phyloP scores from a whole-genome alignment of 2,329 filamentous ascomycete genomes.

The Colletotrichum sp. region DNA sequence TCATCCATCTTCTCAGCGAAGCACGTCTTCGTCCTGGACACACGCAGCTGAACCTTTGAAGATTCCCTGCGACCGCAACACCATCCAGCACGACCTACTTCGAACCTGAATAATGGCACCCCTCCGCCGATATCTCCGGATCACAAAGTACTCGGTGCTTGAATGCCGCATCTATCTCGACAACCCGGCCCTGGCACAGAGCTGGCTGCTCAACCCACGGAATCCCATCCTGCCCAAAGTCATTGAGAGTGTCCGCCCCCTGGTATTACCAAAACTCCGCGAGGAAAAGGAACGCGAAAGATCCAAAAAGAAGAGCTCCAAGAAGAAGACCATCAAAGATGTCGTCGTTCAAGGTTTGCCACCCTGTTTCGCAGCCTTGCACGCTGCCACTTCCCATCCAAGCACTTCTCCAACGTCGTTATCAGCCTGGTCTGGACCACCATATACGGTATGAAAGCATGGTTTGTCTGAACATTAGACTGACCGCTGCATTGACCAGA shows the following conservation, averaged over 20 bases:
- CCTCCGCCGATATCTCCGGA: slow-evolving; percentile 86
- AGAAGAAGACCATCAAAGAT: slow-evolving; percentile 86
- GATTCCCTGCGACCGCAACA: neutral
- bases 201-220: slow-evolving; percentile 82
- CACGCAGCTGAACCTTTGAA: neutral
- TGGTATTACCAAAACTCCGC: slow-evolving; percentile 87
- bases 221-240: slow-evolving; percentile 80
- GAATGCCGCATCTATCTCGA: slow-evolving; percentile 97
- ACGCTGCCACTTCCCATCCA: neutral
- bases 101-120: slow-evolving; percentile 71
- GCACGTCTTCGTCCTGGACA: neutral
- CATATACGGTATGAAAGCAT: neutral
- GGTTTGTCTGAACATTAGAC: neutral
- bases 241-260: slow-evolving; percentile 82
- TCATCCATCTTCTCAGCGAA: neutral
- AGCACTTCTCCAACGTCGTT: slow-evolving; percentile 10
- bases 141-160: slow-evolving; percentile 92
- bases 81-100: neutral
- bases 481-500: slow-evolving; percentile 55
- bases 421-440: neutral
- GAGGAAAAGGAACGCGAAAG: slow-evolving; percentile 77
- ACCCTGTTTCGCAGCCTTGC: neutral
- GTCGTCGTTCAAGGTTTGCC: slow-evolving; percentile 77
- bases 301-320: slow-evolving; percentile 66
- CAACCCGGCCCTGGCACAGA: slow-evolving; percentile 80